Evolutionary conservation across 345 rosid species (phyloP).

Genomic region (Populus davidiana): DNA sequence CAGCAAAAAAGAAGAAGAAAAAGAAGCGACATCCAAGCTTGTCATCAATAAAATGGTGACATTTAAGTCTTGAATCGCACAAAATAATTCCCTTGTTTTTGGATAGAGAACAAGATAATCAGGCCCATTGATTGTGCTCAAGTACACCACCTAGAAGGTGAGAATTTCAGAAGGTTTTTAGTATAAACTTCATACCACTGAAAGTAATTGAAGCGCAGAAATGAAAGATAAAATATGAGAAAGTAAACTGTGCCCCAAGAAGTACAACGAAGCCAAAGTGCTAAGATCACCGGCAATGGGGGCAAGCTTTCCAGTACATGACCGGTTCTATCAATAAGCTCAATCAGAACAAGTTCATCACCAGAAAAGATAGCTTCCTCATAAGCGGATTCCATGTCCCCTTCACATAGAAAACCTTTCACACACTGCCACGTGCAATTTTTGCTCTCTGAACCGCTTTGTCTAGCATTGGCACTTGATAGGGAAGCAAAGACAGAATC

Average conservation of each 20-base stretch:
- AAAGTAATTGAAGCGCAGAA: not conserved
- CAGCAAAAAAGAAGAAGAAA: not conserved
- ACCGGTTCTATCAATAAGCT: slow-evolving; percentile 85
- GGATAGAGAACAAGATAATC: slow-evolving; percentile 52
- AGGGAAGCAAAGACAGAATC: slow-evolving; percentile 33
- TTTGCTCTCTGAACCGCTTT: slow-evolving; percentile 32
- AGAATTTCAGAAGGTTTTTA: not conserved
- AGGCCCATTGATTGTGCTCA: slow-evolving; percentile 70
- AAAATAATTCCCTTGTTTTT: slow-evolving; percentile 56
- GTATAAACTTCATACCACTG: not conserved
- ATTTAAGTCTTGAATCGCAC: slow-evolving; percentile 55
- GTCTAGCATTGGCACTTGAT: slow-evolving; percentile 33
- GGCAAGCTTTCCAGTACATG: slow-evolving; percentile 76
- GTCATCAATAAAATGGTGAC: not conserved
- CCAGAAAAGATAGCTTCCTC: slow-evolving; percentile 63
- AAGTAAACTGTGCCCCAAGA: slow-evolving; percentile 43
- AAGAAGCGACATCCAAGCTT: not conserved
- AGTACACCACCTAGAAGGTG: slow-evolving; percentile 59
- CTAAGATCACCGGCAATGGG: slow-evolving; percentile 58
- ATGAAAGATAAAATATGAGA: slow-evolving; percentile 1
- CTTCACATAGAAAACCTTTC: slow-evolving; percentile 55
- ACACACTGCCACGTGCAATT: slow-evolving; percentile 51
- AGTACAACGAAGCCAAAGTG: slow-evolving; percentile 56
- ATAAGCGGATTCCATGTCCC: slow-evolving; percentile 80
- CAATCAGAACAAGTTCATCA: slow-evolving; percentile 62